A percentile compares a stretch with the other conserved stretches of the same genome.
These are phyloP conservation scores for Arctium minus DNA, from an alignment of 129 eudicot species.

Conservation along the genomic window DNA sequence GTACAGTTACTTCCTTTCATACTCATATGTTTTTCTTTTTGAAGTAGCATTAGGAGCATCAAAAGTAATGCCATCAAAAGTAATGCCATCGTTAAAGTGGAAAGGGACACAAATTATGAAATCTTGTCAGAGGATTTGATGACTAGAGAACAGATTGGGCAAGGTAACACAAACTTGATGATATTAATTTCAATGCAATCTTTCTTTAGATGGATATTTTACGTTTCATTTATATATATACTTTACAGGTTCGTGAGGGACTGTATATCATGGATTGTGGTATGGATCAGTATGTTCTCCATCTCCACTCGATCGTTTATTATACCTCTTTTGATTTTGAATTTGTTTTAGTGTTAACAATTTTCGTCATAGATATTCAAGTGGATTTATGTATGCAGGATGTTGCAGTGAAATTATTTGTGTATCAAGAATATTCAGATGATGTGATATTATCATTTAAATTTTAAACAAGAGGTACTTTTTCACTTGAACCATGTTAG, in stretches of 20 bases:
- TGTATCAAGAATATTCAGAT: too few species aligned
- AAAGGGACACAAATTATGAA: constrained; percentile 57
- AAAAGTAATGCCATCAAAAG: constrained; percentile 17
- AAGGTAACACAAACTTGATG: constrained; percentile 39
- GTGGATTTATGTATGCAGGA: constrained; percentile 57
- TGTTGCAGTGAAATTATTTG: too few species aligned
- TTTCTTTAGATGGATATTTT: background rate
- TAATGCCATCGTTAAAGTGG: constrained; percentile 46
- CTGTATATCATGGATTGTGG: too few species aligned
- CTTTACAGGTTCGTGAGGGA: too few species aligned
- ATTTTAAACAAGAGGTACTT: too few species aligned
- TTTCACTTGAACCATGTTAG: too few species aligned
- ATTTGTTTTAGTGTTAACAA: background rate
- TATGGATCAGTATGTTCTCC: too few species aligned
- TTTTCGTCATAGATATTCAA: constrained; percentile 50
- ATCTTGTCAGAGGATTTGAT: constrained; percentile 78
- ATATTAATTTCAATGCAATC: too few species aligned
- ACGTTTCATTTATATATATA: too few species aligned
- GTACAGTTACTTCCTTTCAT: too few species aligned
- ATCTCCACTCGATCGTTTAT: background rate
- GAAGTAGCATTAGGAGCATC: background rate
- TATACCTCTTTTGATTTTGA: constrained; percentile 7
- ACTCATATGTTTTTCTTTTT: too few species aligned
- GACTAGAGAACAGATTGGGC: constrained; percentile 64
- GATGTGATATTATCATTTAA: too few species aligned